Conservation (phyloP, 108 stramenopile species). For the Conticribra guillardii region DNA sequence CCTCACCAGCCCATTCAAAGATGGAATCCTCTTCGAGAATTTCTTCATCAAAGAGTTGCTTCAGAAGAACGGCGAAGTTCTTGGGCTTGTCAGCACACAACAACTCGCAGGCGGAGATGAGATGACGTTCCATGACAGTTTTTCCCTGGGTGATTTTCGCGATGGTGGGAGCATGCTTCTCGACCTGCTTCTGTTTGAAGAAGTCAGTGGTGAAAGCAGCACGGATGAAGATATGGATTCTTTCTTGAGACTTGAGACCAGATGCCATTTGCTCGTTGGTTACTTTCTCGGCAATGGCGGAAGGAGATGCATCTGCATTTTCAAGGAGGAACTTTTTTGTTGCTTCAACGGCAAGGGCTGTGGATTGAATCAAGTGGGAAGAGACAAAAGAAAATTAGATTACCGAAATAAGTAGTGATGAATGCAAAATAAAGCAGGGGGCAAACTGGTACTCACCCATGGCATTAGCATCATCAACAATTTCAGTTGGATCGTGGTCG, state of each 20-base stretch:
- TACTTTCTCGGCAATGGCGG: conserved; percentile 72
- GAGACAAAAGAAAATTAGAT: background rate
- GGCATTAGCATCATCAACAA: conserved; percentile 81
- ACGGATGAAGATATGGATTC: conserved; percentile 82
- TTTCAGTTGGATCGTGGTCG: conserved; percentile 25
- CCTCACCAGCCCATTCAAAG: conserved; percentile 89
- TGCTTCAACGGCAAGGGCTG: conserved; percentile 80
- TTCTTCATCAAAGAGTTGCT: conserved; percentile 92
- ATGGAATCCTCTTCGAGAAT: conserved; percentile 90
- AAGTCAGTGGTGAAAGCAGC: conserved; percentile 80
- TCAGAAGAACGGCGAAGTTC: conserved; percentile 90
- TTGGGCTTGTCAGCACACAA: conserved; percentile 84
- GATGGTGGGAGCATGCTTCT: conserved; percentile 66
- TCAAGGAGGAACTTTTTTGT: conserved; percentile 74
- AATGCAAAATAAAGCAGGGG: background rate
- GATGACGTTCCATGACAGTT: conserved; percentile 83
- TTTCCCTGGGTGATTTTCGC: conserved; percentile 72
- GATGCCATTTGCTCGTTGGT: conserved; percentile 95
- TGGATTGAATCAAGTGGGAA: background rate
- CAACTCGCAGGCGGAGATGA: conserved; percentile 79
- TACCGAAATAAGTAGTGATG: background rate
- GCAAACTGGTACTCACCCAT: conserved; percentile 58
- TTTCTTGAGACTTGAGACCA: conserved; percentile 90
- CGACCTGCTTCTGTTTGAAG: conserved; percentile 85
- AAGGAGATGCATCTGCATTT: conserved; percentile 73